Evolutionary conservation across 352 stramenopile species (phyloP).

Genomic region (Phytophthora brassicae): DNA sequence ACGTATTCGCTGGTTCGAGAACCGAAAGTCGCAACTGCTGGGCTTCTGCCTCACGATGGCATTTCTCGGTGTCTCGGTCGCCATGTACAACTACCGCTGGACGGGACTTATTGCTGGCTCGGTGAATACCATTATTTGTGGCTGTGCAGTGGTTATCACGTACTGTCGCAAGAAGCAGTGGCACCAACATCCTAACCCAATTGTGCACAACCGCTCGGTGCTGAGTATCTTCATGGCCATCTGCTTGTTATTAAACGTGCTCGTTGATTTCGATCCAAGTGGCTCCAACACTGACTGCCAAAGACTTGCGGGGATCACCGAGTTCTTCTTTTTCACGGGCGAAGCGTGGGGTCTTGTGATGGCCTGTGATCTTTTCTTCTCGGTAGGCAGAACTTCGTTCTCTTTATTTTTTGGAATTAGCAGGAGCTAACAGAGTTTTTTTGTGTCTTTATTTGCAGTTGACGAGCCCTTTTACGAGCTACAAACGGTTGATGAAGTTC

Average conservation of each 20-base stretch:
- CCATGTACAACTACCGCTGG: constrained; percentile 89
- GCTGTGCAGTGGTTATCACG: constrained; percentile 83
- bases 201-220: constrained; percentile 84
- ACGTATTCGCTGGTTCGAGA: constrained; percentile 88
- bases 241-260: constrained; percentile 83
- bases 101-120: constrained; percentile 86
- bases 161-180: constrained; percentile 88
- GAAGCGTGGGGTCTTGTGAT: constrained; percentile 89
- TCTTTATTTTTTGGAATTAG: no score
- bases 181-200: constrained; percentile 89
- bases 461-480: constrained; percentile 88
- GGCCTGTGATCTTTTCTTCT: constrained; percentile 88
- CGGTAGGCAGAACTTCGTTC: constrained; percentile 3
- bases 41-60: constrained; percentile 86
- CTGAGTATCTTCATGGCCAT: constrained; percentile 86
- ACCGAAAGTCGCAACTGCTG: constrained; percentile 86
- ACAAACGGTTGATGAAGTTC: constrained; percentile 89
- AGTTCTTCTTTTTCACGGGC: constrained; percentile 90
- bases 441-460: constrained; percentile 24
- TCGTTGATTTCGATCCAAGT: constrained; percentile 74
- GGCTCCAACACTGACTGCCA: constrained; percentile 59
- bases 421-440: no score
- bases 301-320: constrained; percentile 77
- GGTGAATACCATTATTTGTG: constrained; percentile 87
- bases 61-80: constrained; percentile 82